Evolutionary conservation across 2,329 filamentous ascomycete genomes (phyloP), one percentile per base, ranked within the genome.

Genomic region (Cercospora sesami): DNA sequence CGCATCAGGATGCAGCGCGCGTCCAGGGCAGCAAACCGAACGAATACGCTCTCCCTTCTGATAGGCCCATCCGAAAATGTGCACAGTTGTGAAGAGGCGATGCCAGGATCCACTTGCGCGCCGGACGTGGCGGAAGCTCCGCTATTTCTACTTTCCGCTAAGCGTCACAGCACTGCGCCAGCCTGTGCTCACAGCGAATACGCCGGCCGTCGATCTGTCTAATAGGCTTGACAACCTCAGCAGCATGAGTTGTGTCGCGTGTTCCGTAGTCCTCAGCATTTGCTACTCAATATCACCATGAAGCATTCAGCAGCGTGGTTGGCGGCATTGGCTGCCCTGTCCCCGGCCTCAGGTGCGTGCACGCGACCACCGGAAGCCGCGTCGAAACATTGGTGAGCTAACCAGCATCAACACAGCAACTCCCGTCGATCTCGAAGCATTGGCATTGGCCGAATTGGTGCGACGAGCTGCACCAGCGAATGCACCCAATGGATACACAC

Each of bases 401-500:
- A 58, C 45, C 45, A 51, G n/a, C 53, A 14, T 58, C 53, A 12
- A 33, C 53, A 58, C 53, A 58, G 53, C 53, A 18, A n/a, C 14
- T 30, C 53, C 53, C 14, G 23, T 28, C 53, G 26, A 30, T n/a
- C 30, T 58, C 26, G 30, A 33, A 12, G 23, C 26, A 4, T 21
- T 30, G 53, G 21, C 26, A 30, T 33, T 31, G 30, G 51, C 61
- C 18, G 65, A 57, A 39, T 62, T 68, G 6, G 28, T 64, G 23
- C 61, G 55, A 9, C 63, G 78, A 67, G 77, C 76, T 12, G 61
- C 74, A 5, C 73, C 85, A 0, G 84, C 86, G 1, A 84, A 87
- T 74, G 84, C 86, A 45, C 83, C 89, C 5, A 83, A 91, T 75
- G 87, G 88, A 69, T 97, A 97, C 79, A 86, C 88, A 1, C 94